Evolutionary conservation across 73 alveolate species (phyloP), one percentile per base, ranked within the genome.

Genomic region (Uronychia setigera): DNA sequence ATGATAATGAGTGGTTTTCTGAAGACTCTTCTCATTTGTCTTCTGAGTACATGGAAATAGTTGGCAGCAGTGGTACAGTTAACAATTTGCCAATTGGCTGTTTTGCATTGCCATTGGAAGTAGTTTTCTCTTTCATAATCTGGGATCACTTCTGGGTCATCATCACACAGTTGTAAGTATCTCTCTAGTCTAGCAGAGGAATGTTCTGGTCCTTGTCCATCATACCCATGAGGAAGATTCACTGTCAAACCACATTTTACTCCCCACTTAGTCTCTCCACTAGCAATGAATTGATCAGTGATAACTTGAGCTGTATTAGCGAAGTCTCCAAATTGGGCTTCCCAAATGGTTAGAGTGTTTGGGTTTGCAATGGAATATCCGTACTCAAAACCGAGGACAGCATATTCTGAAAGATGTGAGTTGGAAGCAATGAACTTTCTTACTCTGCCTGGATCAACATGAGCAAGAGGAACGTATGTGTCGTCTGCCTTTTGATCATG

Each of bases 121-220:
- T 33, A 32, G 59, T 77, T 77, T 29, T 84, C 84, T 26, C 59
- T 46, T 26, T 78, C 87, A 31, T 84, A 81, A 30, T 87, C 91
- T 31, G 93, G 82, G 76, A 93, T 59, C 35, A 82, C 92, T 31
- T 79, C 80, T 14, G 95, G 94, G 60, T 93, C 96, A 82, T 95
- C 99, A 78, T 89, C 97, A 77, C 95, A 85, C 58, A 94, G 74
- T 80, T 94, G 84, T 1, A 95, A 83, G 88, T 31, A 97, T 79
- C 99, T 92, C 93, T 97, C 99, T 60, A 96, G 85, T 82, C 99
- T 96, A 59, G 96, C 92, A 33, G 98, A 93, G 19, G 99, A 95
- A 82, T 97, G 99, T 92, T 97, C 99, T 32, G 99, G 98, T 1
- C 99, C 99, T 81, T 97, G 96, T 57, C 99, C 99, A 79, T 96